These are phyloP conservation scores for Cucumis sativus DNA, from an alignment of 306 rosid genomes.

Conservation along the genomic window DNA sequence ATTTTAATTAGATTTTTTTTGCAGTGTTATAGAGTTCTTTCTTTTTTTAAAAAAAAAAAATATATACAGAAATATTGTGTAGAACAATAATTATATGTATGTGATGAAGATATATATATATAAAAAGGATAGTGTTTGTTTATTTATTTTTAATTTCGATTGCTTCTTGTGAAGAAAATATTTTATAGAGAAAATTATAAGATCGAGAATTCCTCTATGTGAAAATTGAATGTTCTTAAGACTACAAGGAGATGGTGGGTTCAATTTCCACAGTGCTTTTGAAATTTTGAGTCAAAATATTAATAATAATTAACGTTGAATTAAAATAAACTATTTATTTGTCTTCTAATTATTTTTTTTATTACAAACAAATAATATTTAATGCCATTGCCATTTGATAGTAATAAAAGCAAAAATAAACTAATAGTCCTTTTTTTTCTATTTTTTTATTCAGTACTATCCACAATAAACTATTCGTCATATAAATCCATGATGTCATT, in stretches of 20 bases:
- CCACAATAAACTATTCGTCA: neutral
- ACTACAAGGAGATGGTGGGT: neutral
- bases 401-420: neutral
- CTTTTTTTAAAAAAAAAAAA: neutral
- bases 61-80: neutral
- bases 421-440: neutral
- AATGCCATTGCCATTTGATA: neutral
- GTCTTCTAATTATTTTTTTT: neutral
- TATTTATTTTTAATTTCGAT: neutral
- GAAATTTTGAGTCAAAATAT: neutral
- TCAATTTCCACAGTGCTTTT: neutral
- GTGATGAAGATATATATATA: neutral
- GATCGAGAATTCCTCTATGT: neutral
- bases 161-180: slow-evolving; percentile 2
- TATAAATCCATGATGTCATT: neutral
- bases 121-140: neutral
- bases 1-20: neutral
- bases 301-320: neutral
- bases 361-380: neutral
- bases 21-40: neutral
- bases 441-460: no score
- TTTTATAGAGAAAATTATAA: neutral
- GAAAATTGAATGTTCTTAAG: neutral
- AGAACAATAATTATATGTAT: neutral
- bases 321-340: neutral